Conservation (phyloP, 1,284 basidiomycete genomes). For the Pterulicium gracile region DNA sequence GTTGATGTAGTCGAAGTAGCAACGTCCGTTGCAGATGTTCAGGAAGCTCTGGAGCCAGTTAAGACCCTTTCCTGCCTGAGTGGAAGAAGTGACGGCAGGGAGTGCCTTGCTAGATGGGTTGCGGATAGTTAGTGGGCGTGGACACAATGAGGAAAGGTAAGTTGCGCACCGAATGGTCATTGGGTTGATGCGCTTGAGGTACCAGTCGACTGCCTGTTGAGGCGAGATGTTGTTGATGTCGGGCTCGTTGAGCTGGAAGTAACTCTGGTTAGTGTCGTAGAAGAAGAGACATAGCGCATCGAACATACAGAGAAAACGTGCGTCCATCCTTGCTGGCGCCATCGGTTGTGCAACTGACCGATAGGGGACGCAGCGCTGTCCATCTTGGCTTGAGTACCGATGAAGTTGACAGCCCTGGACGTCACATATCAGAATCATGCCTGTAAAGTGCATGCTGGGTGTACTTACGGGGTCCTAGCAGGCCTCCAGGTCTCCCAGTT, state of each 20-base stretch:
- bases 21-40: slow-evolving; percentile 18
- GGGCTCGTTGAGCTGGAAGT: slow-evolving; percentile 27
- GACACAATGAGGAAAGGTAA: no score
- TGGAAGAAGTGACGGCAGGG: slow-evolving; percentile 22
- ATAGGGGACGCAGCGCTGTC: neutral
- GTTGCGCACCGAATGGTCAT: slow-evolving; percentile 12
- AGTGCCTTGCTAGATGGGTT: slow-evolving; percentile 21
- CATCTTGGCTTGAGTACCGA: neutral
- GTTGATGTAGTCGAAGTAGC: slow-evolving; percentile 22
- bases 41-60: slow-evolving; percentile 24
- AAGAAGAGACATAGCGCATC: no score
- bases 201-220: slow-evolving; percentile 23
- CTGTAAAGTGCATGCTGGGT: no score
- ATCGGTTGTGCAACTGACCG: neutral
- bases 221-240: slow-evolving; percentile 18
- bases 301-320: neutral
- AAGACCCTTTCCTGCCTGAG: slow-evolving; percentile 18
- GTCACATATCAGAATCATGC: no score
- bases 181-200: slow-evolving; percentile 24
- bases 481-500: no score
- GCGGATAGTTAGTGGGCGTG: no score
- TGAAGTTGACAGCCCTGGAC: neutral
- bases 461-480: no score
- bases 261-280: no score
- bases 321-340: neutral